Base-by-base conservation (phyloP, 2,329 filamentous ascomycete species). In the Camptophora hylomeconis region DNA sequence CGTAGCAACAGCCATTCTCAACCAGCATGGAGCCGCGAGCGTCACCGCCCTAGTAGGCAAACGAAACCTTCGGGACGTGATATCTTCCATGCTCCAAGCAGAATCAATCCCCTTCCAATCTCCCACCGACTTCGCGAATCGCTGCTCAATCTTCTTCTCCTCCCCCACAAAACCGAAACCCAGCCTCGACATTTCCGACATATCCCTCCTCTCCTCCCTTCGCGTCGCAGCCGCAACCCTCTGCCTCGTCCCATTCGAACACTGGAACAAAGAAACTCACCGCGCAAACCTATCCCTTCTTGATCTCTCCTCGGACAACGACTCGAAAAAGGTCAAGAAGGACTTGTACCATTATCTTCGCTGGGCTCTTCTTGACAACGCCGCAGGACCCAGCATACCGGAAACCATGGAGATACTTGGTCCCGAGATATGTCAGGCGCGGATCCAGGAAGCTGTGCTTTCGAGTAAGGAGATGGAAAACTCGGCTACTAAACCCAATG, bases 111-210 rank as follows among this genome's bases (percentile, higher is more conserved):
- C 67, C 33, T 79, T 69, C 47, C 64, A 60, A 11, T 70, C 58
- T 10, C 58, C 71, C 0, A 37, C 51, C 3, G 58, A 68, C 12
- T 80, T 75, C 47, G 51, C 70, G 5, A 45, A 61, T 17, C 60
- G 66, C 18, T 70, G 73, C 46, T 47, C 52, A 16, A 68, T 70
- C 44, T 70, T 80, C 51, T 76, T 79, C 50, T 51, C 49, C 51
- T 54, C 41, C 32, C 29, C 13, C 34, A 40, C 20, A 10, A 35
- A 20, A 23, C 40, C 28, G 25, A 30, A 36, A 11, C 20, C 19
- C 6, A 28, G 41, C 25, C 31, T 32, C 19, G 33, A 32, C 32
- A 30, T 25, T 19, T 31, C 32, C 11, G 40, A 30, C 36, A 36
- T 32, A 23, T 18, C 24, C 16, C 14, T 39, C 25, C 18, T 46